phyloP scores from a whole-genome alignment of 2,329 filamentous ascomycete species.

The Xylaria sp. region DNA sequence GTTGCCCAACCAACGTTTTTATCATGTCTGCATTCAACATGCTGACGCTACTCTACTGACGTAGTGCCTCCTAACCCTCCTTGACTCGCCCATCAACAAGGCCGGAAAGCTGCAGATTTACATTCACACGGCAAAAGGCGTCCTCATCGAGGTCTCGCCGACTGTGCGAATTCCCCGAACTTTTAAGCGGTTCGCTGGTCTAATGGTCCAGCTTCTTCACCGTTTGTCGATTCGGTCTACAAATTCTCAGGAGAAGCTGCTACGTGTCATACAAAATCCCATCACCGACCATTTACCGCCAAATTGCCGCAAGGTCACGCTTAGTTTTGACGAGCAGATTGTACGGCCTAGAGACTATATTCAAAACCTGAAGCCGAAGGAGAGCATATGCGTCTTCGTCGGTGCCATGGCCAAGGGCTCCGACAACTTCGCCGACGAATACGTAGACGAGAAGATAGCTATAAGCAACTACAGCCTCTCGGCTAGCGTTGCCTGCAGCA shows the following conservation, averaged over 20 bases:
- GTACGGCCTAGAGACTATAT: constrained; percentile 92
- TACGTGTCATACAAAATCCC: constrained; percentile 97
- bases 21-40: constrained; percentile 57
- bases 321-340: constrained; percentile 91
- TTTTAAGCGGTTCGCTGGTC: constrained; percentile 97
- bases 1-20: constrained; percentile 38
- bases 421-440: constrained; percentile 93
- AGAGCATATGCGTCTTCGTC: constrained; percentile 97
- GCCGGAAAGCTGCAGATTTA: constrained; percentile 97
- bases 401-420: constrained; percentile 98
- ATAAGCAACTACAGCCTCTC: constrained; percentile 99
- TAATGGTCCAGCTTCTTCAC: constrained; percentile 98
- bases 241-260: constrained; percentile 95
- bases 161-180: constrained; percentile 97
- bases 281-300: constrained; percentile 96
- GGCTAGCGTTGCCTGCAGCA: constrained; percentile 98
- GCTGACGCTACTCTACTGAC: constrained; percentile 53
- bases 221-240: constrained; percentile 95
- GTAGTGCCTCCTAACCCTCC: constrained; percentile 94
- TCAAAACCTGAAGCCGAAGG: constrained; percentile 77
- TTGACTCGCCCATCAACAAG: constrained; percentile 99
- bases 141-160: constrained; percentile 97
- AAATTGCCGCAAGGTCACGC: constrained; percentile 96
- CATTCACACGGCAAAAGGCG: constrained; percentile 96
- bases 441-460: constrained; percentile 96